Evolutionary conservation across 129 eudicot species (phyloP).

Genomic region (Artemisia annua): DNA sequence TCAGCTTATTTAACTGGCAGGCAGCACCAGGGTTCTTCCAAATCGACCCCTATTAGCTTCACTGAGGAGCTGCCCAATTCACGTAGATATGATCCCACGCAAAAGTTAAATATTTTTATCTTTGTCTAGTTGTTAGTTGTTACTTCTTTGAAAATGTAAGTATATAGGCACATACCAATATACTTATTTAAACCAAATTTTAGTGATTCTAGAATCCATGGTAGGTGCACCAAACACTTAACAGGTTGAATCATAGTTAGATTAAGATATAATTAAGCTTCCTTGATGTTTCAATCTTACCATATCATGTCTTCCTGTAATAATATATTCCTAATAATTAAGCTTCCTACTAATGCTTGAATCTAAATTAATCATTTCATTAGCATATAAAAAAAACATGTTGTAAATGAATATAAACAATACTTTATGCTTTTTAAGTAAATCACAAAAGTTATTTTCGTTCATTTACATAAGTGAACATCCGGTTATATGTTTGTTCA

Average conservation of each 20-base stretch:
- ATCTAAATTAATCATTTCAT: slow-evolving; percentile 2
- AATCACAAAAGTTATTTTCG: too few species aligned
- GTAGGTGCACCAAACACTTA: slow-evolving; percentile 23
- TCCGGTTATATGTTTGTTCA: too few species aligned
- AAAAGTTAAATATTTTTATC: too few species aligned
- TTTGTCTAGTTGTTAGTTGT: too few species aligned
- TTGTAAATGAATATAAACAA: too few species aligned
- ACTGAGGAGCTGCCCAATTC: too few species aligned
- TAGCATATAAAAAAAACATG: neutral
- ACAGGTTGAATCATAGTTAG: neutral
- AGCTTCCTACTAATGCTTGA: slow-evolving; percentile 3
- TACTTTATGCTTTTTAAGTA: too few species aligned
- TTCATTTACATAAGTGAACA: too few species aligned
- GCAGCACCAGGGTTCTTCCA: too few species aligned
- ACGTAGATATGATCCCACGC: too few species aligned
- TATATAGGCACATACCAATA: neutral
- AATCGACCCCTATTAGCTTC: too few species aligned
- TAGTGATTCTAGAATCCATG: slow-evolving; percentile 16
- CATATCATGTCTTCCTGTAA: slow-evolving; percentile 8
- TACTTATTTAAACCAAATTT: slow-evolving; percentile 4
- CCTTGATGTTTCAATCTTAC: slow-evolving; percentile 15
- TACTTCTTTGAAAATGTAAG: neutral
- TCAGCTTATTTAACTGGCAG: too few species aligned
- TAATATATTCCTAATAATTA: neutral
- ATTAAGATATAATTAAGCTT: slow-evolving; percentile 9